Evolutionary conservation across 192 early-diverging fungal species (phyloP).

Genomic region (Haplosporangium gracile): DNA sequence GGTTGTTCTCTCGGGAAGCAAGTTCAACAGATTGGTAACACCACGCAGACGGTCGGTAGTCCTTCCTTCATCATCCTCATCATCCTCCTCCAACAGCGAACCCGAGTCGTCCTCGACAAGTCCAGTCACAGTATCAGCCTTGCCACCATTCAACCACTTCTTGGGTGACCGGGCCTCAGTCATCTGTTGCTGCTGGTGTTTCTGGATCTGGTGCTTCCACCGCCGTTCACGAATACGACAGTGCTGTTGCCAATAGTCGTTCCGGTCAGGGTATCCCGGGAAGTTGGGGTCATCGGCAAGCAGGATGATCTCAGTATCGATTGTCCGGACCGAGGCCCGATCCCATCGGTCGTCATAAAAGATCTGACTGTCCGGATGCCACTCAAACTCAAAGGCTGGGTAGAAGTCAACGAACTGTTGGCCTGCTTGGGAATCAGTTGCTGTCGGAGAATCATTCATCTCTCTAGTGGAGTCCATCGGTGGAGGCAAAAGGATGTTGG

Average conservation of each 20-base stretch:
- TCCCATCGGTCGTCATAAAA: constrained; percentile 55
- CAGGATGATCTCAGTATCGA: constrained; percentile 26
- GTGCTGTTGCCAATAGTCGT: constrained; percentile 46
- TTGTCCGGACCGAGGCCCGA: constrained; percentile 25
- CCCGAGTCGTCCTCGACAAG: not conserved
- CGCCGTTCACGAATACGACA: constrained; percentile 47
- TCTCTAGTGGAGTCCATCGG: not conserved
- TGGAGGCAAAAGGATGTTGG: constrained; percentile 6
- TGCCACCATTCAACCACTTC: not conserved
- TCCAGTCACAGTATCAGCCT: not conserved
- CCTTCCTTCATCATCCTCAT: not conserved
- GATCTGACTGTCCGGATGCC: constrained; percentile 20
- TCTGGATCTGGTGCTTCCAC: constrained; percentile 16
- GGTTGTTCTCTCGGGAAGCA: not conserved
- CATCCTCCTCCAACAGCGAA: not conserved
- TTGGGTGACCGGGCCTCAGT: not conserved
- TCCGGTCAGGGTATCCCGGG: constrained; percentile 48
- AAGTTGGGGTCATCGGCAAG: constrained; percentile 28
- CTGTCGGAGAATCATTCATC: not conserved
- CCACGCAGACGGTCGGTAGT: not conserved
- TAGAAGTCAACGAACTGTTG: not conserved
- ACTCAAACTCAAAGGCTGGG: constrained; percentile 21
- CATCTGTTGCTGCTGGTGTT: constrained; percentile 3
- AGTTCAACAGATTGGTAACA: constrained; percentile 1
- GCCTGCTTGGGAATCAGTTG: not conserved